Percentiles rank a stretch among this genome's conserved stretches.
Evolutionary conservation across 768 basidiomycete species (phyloP).

Genomic region (Serendipita sp.): DNA sequence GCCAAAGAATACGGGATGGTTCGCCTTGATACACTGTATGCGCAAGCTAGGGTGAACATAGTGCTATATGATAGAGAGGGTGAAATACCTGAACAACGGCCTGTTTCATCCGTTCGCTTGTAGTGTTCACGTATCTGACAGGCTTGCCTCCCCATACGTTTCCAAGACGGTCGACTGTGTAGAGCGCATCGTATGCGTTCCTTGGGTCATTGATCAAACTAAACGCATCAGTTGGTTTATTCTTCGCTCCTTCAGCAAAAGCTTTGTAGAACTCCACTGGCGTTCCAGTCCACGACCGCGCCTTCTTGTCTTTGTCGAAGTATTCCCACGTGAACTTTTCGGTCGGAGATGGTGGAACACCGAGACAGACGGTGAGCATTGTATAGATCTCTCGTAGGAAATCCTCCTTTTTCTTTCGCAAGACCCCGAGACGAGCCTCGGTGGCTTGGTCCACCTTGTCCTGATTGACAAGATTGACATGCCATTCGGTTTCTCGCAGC

Average conservation of each 20-base stretch:
- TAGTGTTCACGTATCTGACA: conserved; percentile 82
- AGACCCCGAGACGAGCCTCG: conserved; percentile 28
- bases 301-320: conserved; percentile 63
- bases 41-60: neutral
- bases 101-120: conserved; percentile 63
- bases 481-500: conserved; percentile 18
- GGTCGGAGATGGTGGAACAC: conserved; percentile 63
- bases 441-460: neutral
- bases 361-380: conserved; percentile 71
- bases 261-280: conserved; percentile 61
- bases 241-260: conserved; percentile 14
- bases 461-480: conserved; percentile 7
- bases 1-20: conserved; percentile 86
- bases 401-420: conserved; percentile 71
- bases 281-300: conserved; percentile 60
- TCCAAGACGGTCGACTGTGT: conserved; percentile 84
- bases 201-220: conserved; percentile 92
- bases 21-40: conserved; percentile 57
- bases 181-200: conserved; percentile 64
- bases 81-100: conserved; percentile 49
- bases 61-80: neutral
- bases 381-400: conserved; percentile 73
- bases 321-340: conserved; percentile 78
- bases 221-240: conserved; percentile 57
- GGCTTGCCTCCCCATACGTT: conserved; percentile 81